These are phyloP conservation scores for Carex sylvatica DNA, from an alignment of 202 grass and related monocot genomes.

Conservation along the genomic window DNA sequence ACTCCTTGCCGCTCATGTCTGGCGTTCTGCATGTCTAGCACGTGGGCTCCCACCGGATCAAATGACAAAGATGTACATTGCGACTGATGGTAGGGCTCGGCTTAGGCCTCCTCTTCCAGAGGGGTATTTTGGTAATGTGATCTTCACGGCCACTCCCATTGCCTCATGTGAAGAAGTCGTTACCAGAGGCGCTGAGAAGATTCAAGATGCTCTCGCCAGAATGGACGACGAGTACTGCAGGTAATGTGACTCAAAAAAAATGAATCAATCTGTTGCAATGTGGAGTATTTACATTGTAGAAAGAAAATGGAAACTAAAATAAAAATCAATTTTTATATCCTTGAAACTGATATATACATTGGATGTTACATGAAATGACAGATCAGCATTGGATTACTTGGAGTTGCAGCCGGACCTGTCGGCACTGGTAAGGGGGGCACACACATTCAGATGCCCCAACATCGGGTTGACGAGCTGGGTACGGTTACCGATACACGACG, in stretches of 20 bases:
- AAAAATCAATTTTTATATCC: neutral
- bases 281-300: neutral
- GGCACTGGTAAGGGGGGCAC: constrained; percentile 64
- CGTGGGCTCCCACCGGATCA: constrained; percentile 59
- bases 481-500: constrained; percentile 72
- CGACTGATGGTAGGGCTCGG: constrained; percentile 74
- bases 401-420: constrained; percentile 67
- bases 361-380: neutral
- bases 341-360: neutral
- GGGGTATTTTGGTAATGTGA: constrained; percentile 92
- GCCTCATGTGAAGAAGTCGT: constrained; percentile 49
- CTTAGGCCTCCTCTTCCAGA: constrained; percentile 59
- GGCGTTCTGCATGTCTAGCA: constrained; percentile 66
- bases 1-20: constrained; percentile 68
- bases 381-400: constrained; percentile 75
- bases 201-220: constrained; percentile 66
- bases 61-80: constrained; percentile 72
- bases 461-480: constrained; percentile 91
- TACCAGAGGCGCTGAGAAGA: constrained; percentile 31
- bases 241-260: neutral
- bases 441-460: constrained; percentile 89
- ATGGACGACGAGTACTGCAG: constrained; percentile 63
- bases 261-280: neutral
- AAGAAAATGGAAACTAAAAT: neutral
- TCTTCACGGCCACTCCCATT: constrained; percentile 82